Evolutionary conservation across 176 grass and related monocot genomes (phyloP).

Genomic region (Oropetium thomaeum): DNA sequence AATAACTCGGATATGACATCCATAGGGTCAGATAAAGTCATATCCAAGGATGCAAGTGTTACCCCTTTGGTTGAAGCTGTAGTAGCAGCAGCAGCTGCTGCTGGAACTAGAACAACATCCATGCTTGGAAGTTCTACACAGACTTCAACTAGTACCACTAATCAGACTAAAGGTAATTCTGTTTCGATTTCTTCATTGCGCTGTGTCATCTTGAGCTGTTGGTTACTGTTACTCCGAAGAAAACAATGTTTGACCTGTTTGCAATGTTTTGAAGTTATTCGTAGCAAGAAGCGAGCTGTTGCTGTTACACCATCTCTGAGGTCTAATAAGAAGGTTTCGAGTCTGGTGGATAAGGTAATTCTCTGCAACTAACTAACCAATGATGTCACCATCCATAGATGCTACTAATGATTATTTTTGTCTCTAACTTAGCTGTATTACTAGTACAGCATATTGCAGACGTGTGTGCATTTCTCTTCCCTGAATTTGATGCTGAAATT

Average conservation of each 20-base stretch:
- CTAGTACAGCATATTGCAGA: not conserved
- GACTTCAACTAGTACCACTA: conserved; percentile 46
- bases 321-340: conserved; percentile 96
- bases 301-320: conserved; percentile 66
- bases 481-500: not conserved
- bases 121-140: conserved; percentile 40
- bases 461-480: no score
- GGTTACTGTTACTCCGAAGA: not conserved
- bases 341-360: conserved; percentile 89
- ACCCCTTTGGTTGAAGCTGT: conserved; percentile 31
- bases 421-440: not conserved
- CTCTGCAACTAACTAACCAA: not conserved
- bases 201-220: conserved; percentile 7
- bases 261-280: conserved; percentile 46
- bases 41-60: conserved; percentile 40
- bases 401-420: not conserved
- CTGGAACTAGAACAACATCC: conserved; percentile 24
- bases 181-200: not conserved
- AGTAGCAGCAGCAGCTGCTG: conserved; percentile 35
- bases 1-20: conserved; percentile 6
- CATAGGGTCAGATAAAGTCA: conserved; percentile 30
- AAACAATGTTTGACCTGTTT: conserved; percentile 18
- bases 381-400: not conserved
- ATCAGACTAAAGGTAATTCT: conserved; percentile 63
- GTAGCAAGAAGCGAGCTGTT: conserved; percentile 67